phyloP scores from a whole-genome alignment of 768 basidiomycete genomes.

The Omphalotus guepiniiformis region DNA sequence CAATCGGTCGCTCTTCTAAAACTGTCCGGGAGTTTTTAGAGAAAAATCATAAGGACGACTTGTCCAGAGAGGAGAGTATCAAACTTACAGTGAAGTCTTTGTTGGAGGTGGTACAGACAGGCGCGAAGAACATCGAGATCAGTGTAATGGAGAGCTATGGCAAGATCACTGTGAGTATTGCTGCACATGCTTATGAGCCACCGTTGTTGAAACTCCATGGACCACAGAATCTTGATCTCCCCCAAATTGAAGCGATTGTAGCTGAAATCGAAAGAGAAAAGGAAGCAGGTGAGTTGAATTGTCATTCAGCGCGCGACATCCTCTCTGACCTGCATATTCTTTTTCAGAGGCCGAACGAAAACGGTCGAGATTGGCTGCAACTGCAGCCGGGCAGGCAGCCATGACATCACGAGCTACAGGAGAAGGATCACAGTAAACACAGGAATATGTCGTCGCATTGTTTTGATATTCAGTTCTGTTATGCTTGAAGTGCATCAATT shows the following conservation, averaged over 20 bases:
- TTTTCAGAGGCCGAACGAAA: constrained; percentile 87
- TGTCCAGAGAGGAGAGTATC: constrained; percentile 85
- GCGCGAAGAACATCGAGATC: constrained; percentile 99
- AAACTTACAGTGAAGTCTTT: constrained; percentile 94
- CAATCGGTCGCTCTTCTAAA: constrained; percentile 96
- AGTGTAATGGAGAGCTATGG: constrained; percentile 96
- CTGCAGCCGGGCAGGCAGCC: constrained; percentile 86
- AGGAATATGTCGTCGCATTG: too few species aligned
- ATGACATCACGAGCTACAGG: constrained; percentile 63
- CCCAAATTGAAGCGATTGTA: constrained; percentile 91
- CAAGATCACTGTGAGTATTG: constrained; percentile 71
- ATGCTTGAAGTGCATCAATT: too few species aligned
- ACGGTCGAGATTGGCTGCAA: constrained; percentile 83
- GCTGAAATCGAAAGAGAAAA: constrained; percentile 95
- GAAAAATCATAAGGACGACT: constrained; percentile 93
- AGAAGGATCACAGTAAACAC: constrained; percentile 10
- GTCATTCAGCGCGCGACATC: constrained; percentile 6
- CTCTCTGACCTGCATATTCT: constrained; percentile 20
- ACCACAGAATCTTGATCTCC: constrained; percentile 72
- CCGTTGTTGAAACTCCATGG: background rate
- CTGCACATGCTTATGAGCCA: background rate
- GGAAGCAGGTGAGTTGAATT: constrained; percentile 69
- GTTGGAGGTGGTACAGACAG: constrained; percentile 97
- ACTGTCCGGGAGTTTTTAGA: constrained; percentile 98
- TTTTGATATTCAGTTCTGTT: too few species aligned